Percentiles rank a stretch among this genome's conserved stretches.
Evolutionary conservation across 768 basidiomycete genomes (phyloP).

Genomic region (Tylopilus felleus): DNA sequence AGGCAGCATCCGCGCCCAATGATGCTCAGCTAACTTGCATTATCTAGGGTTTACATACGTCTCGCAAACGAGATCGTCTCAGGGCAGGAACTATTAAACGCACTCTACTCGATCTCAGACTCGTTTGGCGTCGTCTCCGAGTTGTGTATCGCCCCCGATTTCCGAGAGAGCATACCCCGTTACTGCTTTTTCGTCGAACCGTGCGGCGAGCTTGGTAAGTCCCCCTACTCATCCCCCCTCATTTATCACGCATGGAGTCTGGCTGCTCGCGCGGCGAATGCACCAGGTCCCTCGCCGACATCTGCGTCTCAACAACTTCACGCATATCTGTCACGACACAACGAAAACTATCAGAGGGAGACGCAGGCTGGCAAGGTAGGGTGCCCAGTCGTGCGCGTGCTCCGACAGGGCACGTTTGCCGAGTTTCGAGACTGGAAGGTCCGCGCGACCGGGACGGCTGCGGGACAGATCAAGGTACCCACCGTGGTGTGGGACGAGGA

Average conservation of each 20-base stretch:
- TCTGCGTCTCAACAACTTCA: slow-evolving; percentile 7
- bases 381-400: slow-evolving; percentile 12
- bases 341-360: slow-evolving; percentile 19
- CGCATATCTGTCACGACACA: slow-evolving; percentile 4
- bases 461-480: slow-evolving; percentile 23
- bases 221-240: no score
- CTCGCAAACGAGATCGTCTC: slow-evolving; percentile 24
- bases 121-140: slow-evolving; percentile 22
- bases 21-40: not conserved
- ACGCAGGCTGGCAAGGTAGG: slow-evolving; percentile 4
- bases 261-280: not conserved
- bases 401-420: slow-evolving; percentile 18
- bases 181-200: slow-evolving; percentile 22
- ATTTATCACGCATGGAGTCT: not conserved
- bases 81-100: slow-evolving; percentile 18
- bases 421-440: slow-evolving; percentile 23
- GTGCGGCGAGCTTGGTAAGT: slow-evolving; percentile 9
- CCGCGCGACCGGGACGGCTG: slow-evolving; percentile 9
- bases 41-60: slow-evolving; percentile 14
- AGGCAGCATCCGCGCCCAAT: not conserved
- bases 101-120: slow-evolving; percentile 11
- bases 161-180: slow-evolving; percentile 13
- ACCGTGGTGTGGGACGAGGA: slow-evolving; percentile 14
- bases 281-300: not conserved
- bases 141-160: slow-evolving; percentile 19